Percentiles rank a stretch among this genome's conserved stretches.
phyloP scores from a whole-genome alignment of 2,329 filamentous ascomycete genomes.

The Cadophora sp. region DNA sequence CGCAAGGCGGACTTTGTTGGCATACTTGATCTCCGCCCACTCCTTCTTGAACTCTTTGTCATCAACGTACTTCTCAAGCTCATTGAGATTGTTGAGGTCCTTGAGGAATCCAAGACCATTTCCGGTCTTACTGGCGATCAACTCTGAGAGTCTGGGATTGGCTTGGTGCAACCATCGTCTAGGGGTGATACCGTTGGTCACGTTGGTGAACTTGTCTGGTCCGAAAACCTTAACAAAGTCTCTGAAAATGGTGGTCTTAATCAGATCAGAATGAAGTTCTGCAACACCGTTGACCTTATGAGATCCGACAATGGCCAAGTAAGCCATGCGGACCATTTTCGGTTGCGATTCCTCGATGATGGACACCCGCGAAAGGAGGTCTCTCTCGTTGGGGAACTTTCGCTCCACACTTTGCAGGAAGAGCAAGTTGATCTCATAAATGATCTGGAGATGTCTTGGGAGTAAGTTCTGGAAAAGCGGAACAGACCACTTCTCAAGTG shows the following conservation, averaged over 20 bases:
- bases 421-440: slow-evolving; percentile 95
- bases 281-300: slow-evolving; percentile 99
- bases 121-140: slow-evolving; percentile 90
- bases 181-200: slow-evolving; percentile 97
- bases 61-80: slow-evolving; percentile 82
- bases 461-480: slow-evolving; percentile 90
- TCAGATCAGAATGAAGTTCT: slow-evolving; percentile 95
- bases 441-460: slow-evolving; percentile 93
- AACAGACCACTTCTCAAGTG: slow-evolving; percentile 98
- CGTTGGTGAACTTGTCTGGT: slow-evolving; percentile 96
- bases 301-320: slow-evolving; percentile 91
- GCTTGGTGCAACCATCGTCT: slow-evolving; percentile 97
- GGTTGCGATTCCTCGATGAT: slow-evolving; percentile 97
- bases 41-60: slow-evolving; percentile 92
- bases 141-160: slow-evolving; percentile 87
- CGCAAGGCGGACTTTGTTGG: slow-evolving; percentile 92
- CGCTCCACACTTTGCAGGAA: slow-evolving; percentile 94
- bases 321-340: slow-evolving; percentile 99
- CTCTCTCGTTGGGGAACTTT: slow-evolving; percentile 86
- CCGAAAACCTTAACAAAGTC: slow-evolving; percentile 97
- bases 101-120: slow-evolving; percentile 80
- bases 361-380: slow-evolving; percentile 85
- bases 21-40: slow-evolving; percentile 95
- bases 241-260: slow-evolving; percentile 99
- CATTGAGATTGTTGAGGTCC: slow-evolving; percentile 85